A percentile compares a stretch with the other conserved stretches of the same genome.
These are phyloP conservation scores for Trametes polyzona DNA, from an alignment of 1,284 basidiomycete genomes.

Conservation along the genomic window DNA sequence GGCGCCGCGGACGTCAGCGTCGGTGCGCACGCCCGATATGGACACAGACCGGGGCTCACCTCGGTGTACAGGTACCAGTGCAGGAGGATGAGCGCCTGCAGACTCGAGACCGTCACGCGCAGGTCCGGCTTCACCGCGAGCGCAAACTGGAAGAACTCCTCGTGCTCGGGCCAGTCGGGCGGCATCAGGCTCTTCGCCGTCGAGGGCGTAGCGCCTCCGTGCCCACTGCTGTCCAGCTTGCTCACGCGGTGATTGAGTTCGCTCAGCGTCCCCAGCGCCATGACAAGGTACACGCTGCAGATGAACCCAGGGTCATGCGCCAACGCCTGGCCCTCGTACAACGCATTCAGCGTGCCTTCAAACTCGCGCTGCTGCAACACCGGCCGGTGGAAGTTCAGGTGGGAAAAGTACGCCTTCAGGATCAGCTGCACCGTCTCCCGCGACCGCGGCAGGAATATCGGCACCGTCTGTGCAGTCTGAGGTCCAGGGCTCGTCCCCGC, in stretches of 20 bases:
- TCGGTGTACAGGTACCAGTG: conserved; percentile 89
- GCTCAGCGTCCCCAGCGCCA: conserved; percentile 80
- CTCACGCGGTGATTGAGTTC: conserved; percentile 73
- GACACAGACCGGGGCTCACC: conserved; percentile 44
- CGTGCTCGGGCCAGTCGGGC: conserved; percentile 75
- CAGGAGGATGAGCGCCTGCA: conserved; percentile 78
- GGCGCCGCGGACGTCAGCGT: conserved; percentile 18
- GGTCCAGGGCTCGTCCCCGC: conserved; percentile 30
- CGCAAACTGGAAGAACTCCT: conserved; percentile 80
- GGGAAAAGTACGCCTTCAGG: conserved; percentile 70
- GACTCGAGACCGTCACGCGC: conserved; percentile 75
- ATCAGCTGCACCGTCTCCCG: conserved; percentile 63
- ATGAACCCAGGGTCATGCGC: conserved; percentile 75
- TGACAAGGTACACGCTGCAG: conserved; percentile 73
- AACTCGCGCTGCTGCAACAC: conserved; percentile 71
- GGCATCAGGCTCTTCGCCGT: conserved; percentile 63
- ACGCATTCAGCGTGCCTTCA: conserved; percentile 57
- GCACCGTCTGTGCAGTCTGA: conserved; percentile 32
- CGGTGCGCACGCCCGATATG: conserved; percentile 10
- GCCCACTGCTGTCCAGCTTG: conserved; percentile 45
- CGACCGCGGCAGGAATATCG: conserved; percentile 75
- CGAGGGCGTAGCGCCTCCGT: conserved; percentile 27
- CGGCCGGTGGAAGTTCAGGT: conserved; percentile 78
- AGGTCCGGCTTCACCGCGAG: conserved; percentile 77
- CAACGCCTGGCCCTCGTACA: conserved; percentile 60